phyloP scores from a whole-genome alignment of 2,329 filamentous ascomycete species.

The Acrodontium crateriforme region DNA sequence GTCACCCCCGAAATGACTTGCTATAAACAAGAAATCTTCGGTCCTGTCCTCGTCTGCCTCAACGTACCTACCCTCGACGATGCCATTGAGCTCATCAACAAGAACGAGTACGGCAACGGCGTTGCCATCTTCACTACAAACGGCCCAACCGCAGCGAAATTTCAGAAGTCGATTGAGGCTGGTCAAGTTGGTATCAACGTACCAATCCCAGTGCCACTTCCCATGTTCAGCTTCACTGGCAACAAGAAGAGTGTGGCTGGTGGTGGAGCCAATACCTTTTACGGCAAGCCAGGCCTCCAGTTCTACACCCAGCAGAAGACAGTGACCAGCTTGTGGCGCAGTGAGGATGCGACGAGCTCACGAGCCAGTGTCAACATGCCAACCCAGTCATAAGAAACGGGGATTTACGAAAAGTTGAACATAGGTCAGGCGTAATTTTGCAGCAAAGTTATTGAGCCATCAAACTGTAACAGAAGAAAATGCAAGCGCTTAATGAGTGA shows the following conservation, averaged over 20 bases:
- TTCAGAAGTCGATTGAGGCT: constrained; percentile 69
- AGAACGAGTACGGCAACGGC: constrained; percentile 77
- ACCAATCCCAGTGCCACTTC: constrained; percentile 49
- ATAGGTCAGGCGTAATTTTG: too few species aligned
- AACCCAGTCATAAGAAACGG: constrained; percentile 39
- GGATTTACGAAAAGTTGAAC: too few species aligned
- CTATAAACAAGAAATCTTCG: constrained; percentile 77
- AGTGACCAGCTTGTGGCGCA: constrained; percentile 82
- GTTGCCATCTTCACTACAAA: constrained; percentile 72
- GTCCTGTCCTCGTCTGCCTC: constrained; percentile 69
- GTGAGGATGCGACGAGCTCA: constrained; percentile 67
- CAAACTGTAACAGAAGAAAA: too few species aligned
- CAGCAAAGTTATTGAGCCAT: too few species aligned
- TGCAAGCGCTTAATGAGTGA: too few species aligned
- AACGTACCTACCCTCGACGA: constrained; percentile 67
- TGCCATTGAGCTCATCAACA: constrained; percentile 69
- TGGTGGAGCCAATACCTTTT: constrained; percentile 85
- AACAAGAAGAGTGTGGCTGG: constrained; percentile 83
- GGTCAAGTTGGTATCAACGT: constrained; percentile 81
- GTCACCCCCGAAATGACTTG: constrained; percentile 71
- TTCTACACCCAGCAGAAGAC: constrained; percentile 99
- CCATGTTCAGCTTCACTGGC: constrained; percentile 35
- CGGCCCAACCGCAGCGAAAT: constrained; percentile 61
- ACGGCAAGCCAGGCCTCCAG: constrained; percentile 78
- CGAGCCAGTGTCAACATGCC: constrained; percentile 89